These are phyloP conservation scores for Skeletonema costatum DNA, from an alignment of 108 stramenopile genomes.

Conservation along the genomic window DNA sequence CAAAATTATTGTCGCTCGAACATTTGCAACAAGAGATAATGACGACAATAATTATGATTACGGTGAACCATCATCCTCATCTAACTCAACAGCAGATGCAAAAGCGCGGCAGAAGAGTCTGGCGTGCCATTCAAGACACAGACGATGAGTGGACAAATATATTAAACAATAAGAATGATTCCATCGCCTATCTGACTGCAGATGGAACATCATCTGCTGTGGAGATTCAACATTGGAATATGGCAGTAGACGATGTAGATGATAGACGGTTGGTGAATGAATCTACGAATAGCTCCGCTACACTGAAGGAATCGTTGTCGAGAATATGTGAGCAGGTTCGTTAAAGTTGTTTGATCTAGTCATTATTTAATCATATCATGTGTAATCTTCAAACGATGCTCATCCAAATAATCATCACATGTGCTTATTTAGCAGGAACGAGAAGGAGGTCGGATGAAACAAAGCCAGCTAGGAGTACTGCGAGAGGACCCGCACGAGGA, in stretches of 20 bases:
- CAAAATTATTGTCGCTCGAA: neutral
- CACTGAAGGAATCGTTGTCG: slow-evolving; percentile 27
- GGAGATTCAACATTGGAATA: slow-evolving; percentile 25
- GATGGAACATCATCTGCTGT: neutral
- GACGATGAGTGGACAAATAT: slow-evolving; percentile 5
- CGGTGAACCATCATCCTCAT: neutral
- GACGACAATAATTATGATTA: neutral
- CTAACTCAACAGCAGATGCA: neutral
- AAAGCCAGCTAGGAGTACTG: slow-evolving; percentile 72
- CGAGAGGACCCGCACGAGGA: slow-evolving; percentile 91
- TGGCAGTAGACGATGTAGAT: slow-evolving; percentile 34
- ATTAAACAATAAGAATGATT: neutral
- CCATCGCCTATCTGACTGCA: neutral
- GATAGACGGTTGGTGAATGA: slow-evolving; percentile 27
- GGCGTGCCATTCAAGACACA: slow-evolving; percentile 14
- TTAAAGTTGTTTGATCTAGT: neutral
- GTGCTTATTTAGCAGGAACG: slow-evolving; percentile 50
- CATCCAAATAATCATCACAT: neutral
- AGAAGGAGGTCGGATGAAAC: slow-evolving; percentile 69
- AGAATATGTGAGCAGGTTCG: slow-evolving; percentile 52
- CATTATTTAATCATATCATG: neutral
- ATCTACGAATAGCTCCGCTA: too few relatives aligned
- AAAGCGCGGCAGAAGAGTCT: slow-evolving; percentile 39
- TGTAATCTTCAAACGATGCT: neutral
- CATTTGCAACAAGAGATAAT: neutral